Evolutionary conservation across 208 protist species (phyloP).

Genomic region (Trypanosoma lewisi): DNA sequence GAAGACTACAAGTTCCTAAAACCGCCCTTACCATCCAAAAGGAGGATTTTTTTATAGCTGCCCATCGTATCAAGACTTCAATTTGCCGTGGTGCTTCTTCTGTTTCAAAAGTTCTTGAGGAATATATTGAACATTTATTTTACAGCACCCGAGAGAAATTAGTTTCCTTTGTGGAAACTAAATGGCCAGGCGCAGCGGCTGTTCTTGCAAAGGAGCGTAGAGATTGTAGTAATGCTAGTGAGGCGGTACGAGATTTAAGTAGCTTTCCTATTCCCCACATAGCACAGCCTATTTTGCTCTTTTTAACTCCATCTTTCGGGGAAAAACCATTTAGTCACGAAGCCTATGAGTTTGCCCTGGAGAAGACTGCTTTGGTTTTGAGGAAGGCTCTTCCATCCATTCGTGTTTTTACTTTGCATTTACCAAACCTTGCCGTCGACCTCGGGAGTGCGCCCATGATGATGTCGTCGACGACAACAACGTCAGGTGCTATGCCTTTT

Average conservation of each 20-base stretch:
- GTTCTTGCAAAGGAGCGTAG: constrained; percentile 32
- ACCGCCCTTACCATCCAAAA: constrained; percentile 29
- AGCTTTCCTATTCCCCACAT: constrained; percentile 58
- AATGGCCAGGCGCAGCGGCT: constrained; percentile 53
- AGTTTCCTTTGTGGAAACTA: constrained; percentile 36
- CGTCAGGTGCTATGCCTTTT: background rate
- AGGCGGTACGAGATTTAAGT: constrained; percentile 54
- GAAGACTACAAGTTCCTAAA: constrained; percentile 40
- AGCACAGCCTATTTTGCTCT: constrained; percentile 49
- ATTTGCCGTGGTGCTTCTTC: constrained; percentile 38
- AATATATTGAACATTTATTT: constrained; percentile 63
- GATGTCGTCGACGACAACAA: background rate
- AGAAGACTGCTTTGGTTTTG: constrained; percentile 20
- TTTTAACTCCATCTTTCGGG: constrained; percentile 25
- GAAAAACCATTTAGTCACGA: constrained; percentile 19
- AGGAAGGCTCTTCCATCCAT: constrained; percentile 30
- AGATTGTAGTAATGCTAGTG: constrained; percentile 50
- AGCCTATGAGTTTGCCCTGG: constrained; percentile 20
- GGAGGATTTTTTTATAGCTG: constrained; percentile 75
- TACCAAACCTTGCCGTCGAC: constrained; percentile 49
- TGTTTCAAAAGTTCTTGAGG: constrained; percentile 24
- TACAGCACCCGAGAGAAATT: constrained; percentile 36
- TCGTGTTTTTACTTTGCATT: constrained; percentile 26
- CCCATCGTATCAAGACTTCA: constrained; percentile 61
- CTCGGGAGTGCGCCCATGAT: constrained; percentile 12